Percentiles rank a stretch among this genome's conserved stretches.
Conservation (phyloP, 2,329 filamentous ascomycete genomes). For the Rutstroemia sp. region DNA sequence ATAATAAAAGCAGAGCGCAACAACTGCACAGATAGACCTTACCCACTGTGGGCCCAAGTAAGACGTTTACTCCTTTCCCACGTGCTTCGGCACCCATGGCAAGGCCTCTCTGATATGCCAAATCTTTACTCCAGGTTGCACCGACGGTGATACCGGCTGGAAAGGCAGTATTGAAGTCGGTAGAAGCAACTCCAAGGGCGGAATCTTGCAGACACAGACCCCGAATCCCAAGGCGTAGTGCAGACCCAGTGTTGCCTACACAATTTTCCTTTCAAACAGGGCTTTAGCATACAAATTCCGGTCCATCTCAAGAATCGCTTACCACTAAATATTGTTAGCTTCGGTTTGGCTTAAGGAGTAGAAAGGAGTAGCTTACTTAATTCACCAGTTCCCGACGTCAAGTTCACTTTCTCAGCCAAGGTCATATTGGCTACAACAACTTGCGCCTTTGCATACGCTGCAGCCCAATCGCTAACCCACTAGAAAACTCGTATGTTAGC, state of each 20-base stretch:
- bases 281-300: not conserved
- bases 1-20: no score
- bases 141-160: constrained; percentile 72
- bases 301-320: no score
- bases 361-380: constrained; percentile 35
- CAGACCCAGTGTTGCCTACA: constrained; percentile 70
- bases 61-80: constrained; percentile 66
- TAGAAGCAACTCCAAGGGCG: constrained; percentile 63
- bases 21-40: not conserved
- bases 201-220: constrained; percentile 67
- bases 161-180: constrained; percentile 70
- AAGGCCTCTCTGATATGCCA: constrained; percentile 61
- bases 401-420: constrained; percentile 71
- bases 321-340: no score
- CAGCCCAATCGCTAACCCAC: constrained; percentile 44
- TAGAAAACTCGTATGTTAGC: no score
- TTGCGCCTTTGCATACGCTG: constrained; percentile 63
- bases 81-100: constrained; percentile 65
- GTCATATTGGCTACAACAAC: constrained; percentile 68
- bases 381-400: constrained; percentile 63
- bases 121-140: constrained; percentile 65
- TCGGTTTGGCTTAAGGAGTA: no score
- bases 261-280: constrained; percentile 41
- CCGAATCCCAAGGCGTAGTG: constrained; percentile 61
- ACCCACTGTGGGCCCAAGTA: constrained; percentile 49